Conservation (phyloP, 257 asterid species). For the Dorcoceras hygrometricum region DNA sequence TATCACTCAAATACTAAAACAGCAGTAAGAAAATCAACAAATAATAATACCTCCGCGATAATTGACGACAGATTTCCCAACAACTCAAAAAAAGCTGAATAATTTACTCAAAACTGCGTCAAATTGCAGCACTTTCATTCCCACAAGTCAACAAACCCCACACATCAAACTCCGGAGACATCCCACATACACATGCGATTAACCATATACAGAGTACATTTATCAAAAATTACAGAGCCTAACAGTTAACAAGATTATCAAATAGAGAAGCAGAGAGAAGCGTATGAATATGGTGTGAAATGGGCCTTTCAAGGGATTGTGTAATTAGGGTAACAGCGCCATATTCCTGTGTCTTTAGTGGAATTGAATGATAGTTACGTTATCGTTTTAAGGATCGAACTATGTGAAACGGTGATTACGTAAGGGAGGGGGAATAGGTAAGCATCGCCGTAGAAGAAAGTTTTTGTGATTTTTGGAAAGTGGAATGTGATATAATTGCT, state of each 20-base stretch:
- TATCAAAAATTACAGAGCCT: neutral
- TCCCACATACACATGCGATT: neutral
- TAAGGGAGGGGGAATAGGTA: conserved; percentile 1
- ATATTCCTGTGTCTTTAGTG: neutral
- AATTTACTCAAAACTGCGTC: neutral
- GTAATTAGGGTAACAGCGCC: neutral
- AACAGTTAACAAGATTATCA: neutral
- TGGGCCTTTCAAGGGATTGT: neutral
- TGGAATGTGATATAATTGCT: neutral
- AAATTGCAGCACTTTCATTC: conserved; percentile 9
- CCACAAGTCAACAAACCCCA: neutral
- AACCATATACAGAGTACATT: neutral
- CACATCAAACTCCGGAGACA: neutral
- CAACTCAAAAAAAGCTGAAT: neutral
- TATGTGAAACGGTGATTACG: conserved; percentile 7
- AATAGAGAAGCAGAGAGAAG: neutral
- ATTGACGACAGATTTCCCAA: conserved; percentile 1
- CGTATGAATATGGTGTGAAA: neutral
- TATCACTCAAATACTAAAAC: conserved; percentile 1
- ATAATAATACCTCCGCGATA: conserved; percentile 16
- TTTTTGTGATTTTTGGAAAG: neutral
- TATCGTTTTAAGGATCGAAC: conserved; percentile 7
- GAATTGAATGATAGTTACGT: conserved; percentile 9
- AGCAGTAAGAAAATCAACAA: neutral
- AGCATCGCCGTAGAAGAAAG: neutral